phyloP scores from a whole-genome alignment of 805 yeast species.

The Ascoidea rubescens region DNA sequence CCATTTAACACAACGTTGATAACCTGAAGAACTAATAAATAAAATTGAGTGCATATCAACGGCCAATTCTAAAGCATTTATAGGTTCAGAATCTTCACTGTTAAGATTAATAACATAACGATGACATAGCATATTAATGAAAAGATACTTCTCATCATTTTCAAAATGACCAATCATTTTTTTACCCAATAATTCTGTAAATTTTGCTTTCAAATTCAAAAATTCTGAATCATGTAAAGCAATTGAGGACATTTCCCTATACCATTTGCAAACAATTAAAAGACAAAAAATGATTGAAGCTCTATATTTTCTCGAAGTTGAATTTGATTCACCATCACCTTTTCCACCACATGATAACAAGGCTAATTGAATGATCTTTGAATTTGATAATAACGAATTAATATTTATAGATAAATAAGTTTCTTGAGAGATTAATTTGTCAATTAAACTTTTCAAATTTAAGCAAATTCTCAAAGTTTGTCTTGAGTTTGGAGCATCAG shows the following conservation, averaged over 20 bases:
- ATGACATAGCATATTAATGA: slow-evolving; percentile 65
- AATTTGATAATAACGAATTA: slow-evolving; percentile 17
- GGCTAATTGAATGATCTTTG: slow-evolving; percentile 43
- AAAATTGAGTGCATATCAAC: slow-evolving; percentile 72
- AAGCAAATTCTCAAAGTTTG: slow-evolving; percentile 58
- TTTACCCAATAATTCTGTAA: slow-evolving; percentile 68
- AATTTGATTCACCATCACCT: slow-evolving; percentile 20
- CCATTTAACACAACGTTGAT: slow-evolving; percentile 80
- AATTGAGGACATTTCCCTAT: slow-evolving; percentile 37
- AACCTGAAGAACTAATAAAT: slow-evolving; percentile 70
- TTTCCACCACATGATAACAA: slow-evolving; percentile 71
- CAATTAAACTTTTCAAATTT: slow-evolving; percentile 56
- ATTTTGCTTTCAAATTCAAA: slow-evolving; percentile 41
- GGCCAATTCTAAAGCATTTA: slow-evolving; percentile 73
- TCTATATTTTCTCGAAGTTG: slow-evolving; percentile 48
- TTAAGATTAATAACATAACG: slow-evolving; percentile 54
- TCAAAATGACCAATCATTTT: slow-evolving; percentile 47
- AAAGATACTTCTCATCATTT: slow-evolving; percentile 40
- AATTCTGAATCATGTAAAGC: slow-evolving; percentile 60
- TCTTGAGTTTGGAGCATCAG: slow-evolving; percentile 39
- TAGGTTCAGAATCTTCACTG: slow-evolving; percentile 46
- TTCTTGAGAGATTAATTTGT: slow-evolving; percentile 47
- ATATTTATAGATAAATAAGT: slow-evolving; percentile 16
- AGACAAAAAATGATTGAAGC: slow-evolving; percentile 58
- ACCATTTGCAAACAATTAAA: slow-evolving; percentile 72